phyloP scores from a whole-genome alignment of 164 flowering plant genomes.

The Buxus sempervirens region DNA sequence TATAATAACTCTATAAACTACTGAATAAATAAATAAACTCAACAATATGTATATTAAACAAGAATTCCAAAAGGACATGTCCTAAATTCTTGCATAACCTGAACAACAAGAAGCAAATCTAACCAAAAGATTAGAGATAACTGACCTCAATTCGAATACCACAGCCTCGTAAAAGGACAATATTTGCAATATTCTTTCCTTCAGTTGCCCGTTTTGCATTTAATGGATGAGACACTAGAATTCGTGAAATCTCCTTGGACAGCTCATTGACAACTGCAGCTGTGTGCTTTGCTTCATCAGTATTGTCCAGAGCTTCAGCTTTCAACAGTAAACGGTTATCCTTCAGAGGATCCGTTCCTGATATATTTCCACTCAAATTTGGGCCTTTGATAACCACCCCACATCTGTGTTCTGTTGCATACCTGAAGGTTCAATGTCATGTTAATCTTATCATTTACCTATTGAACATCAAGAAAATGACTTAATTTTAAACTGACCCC shows the following conservation, averaged over 20 bases:
- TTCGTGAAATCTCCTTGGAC: slow-evolving; percentile 79
- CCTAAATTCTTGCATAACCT: neutral
- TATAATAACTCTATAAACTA: neutral
- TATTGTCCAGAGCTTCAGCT: slow-evolving; percentile 78
- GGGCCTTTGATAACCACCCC: slow-evolving; percentile 99
- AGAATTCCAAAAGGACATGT: neutral
- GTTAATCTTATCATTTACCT: neutral
- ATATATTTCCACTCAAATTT: slow-evolving; percentile 89
- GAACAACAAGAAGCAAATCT: neutral
- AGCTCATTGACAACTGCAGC: slow-evolving; percentile 87
- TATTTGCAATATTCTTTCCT: slow-evolving; percentile 86
- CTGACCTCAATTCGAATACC: slow-evolving; percentile 94
- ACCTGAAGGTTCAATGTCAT: slow-evolving; percentile 30
- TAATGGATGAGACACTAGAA: slow-evolving; percentile 75
- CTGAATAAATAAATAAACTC: neutral
- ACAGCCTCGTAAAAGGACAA: slow-evolving; percentile 94
- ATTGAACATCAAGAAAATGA: neutral
- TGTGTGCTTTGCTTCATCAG: slow-evolving; percentile 85
- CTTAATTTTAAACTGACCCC: too few relatives aligned
- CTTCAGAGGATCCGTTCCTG: slow-evolving; percentile 96
- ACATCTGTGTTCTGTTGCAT: slow-evolving; percentile 98
- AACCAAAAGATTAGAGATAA: neutral
- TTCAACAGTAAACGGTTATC: slow-evolving; percentile 83
- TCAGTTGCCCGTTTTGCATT: slow-evolving; percentile 70
- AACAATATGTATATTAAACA: neutral